phyloP scores from a whole-genome alignment of 129 eudicot genomes.

The Pseudognaphalium luteoalbum region DNA sequence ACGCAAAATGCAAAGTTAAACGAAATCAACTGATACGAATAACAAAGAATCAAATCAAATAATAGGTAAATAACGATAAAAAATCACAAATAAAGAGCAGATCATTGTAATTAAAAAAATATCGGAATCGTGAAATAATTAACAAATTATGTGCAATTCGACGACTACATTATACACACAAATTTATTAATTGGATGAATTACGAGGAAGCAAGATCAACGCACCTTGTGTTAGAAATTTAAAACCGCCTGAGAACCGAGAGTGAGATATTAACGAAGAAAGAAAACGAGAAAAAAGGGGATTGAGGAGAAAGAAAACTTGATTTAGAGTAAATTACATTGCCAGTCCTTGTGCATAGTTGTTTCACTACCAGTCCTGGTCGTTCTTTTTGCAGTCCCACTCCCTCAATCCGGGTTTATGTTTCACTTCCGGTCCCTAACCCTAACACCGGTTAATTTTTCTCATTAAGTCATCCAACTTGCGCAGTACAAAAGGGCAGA shows the following conservation, averaged over 20 bases:
- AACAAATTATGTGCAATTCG: neutral
- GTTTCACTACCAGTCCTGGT: too few relatives aligned
- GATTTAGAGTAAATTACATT: too few relatives aligned
- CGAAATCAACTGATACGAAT: neutral
- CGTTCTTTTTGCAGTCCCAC: too few relatives aligned
- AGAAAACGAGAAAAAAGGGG: neutral
- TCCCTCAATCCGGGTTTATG: too few relatives aligned
- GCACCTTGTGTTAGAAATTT: slow-evolving; percentile 1
- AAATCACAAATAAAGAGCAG: neutral
- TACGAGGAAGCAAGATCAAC: neutral
- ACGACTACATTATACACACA: neutral
- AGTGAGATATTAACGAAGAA: neutral
- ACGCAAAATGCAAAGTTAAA: neutral
- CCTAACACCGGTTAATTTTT: too few relatives aligned
- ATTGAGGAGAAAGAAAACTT: neutral
- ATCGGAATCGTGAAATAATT: neutral
- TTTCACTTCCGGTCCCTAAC: too few relatives aligned
- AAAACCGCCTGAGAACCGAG: neutral
- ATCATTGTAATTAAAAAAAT: neutral
- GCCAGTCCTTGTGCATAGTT: too few relatives aligned
- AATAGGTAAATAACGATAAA: neutral
- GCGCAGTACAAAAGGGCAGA: too few relatives aligned
- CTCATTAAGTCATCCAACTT: too few relatives aligned
- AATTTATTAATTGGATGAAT: neutral
- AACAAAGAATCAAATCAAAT: neutral